Conservation (phyloP, 2,329 filamentous ascomycete genomes). For the Colletotrichum limetticola region DNA sequence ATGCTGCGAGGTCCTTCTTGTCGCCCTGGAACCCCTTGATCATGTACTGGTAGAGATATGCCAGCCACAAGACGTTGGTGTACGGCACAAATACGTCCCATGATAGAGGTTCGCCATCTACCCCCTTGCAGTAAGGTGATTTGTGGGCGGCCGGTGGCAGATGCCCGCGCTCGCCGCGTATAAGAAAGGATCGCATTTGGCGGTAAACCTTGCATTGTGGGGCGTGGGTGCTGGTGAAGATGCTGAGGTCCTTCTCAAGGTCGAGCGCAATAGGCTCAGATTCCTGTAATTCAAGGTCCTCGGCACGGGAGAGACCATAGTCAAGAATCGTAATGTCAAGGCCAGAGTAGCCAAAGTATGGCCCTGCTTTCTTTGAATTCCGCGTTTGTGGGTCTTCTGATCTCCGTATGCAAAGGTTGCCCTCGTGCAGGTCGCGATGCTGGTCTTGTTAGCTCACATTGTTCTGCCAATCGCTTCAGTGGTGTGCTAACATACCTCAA, state of each 20-base stretch:
- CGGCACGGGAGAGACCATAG: conserved; percentile 72
- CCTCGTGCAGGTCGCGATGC: conserved; percentile 75
- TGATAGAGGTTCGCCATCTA: conserved; percentile 56
- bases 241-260: conserved; percentile 67
- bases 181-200: conserved; percentile 68
- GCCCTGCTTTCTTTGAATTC: conserved; percentile 42
- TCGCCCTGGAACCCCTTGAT: conserved; percentile 57
- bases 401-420: conserved; percentile 69
- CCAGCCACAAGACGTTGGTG: conserved; percentile 74
- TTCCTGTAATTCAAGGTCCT: conserved; percentile 47
- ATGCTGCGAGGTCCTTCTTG: conserved; percentile 56
- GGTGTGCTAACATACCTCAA: conserved; percentile 60
- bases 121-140: conserved; percentile 50
- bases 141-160: conserved; percentile 59
- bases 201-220: conserved; percentile 71
- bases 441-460: conserved; percentile 39
- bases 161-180: conserved; percentile 61
- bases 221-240: conserved; percentile 71
- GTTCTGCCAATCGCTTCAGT: not conserved
- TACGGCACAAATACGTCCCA: conserved; percentile 69
- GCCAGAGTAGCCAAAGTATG: conserved; percentile 67
- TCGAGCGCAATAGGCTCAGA: conserved; percentile 63
- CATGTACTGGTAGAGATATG: conserved; percentile 69
- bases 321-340: conserved; percentile 73
- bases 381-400: conserved; percentile 47